A percentile compares a stretch with the other conserved stretches of the same genome.
Conservation (phyloP, 139 green algal species). For the Tetraselmis striata region DNA sequence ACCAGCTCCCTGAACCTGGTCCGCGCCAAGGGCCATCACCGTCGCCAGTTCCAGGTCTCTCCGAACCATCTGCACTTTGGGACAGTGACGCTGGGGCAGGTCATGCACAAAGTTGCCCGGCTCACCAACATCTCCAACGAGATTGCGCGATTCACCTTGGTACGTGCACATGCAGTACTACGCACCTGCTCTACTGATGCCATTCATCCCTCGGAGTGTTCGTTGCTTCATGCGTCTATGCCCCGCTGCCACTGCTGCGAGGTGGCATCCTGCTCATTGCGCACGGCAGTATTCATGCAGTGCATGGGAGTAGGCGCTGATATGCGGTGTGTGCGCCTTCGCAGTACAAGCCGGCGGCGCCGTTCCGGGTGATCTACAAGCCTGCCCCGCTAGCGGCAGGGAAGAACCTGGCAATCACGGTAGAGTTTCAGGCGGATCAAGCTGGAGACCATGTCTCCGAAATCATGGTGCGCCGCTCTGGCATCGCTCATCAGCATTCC, state of each 20-base stretch:
- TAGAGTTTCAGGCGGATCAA: slow-evolving; percentile 45
- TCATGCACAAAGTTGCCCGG: slow-evolving; percentile 31
- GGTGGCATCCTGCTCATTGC: no score
- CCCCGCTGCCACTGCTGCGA: no score
- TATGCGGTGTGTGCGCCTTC: background rate
- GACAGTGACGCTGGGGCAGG: slow-evolving; percentile 26
- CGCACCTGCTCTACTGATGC: no score
- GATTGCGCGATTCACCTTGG: slow-evolving; percentile 36
- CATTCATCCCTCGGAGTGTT: no score
- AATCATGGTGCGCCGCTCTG: background rate
- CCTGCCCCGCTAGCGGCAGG: slow-evolving; percentile 42
- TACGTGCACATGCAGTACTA: no score
- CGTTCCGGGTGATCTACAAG: slow-evolving; percentile 45
- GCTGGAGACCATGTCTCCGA: slow-evolving; percentile 22
- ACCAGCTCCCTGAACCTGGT: slow-evolving; percentile 7
- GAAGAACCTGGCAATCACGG: slow-evolving; percentile 42
- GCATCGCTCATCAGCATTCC: no score
- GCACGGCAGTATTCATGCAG: no score
- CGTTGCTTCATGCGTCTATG: no score
- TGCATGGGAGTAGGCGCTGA: no score
- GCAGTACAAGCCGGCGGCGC: slow-evolving; percentile 20
- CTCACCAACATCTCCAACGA: slow-evolving; percentile 49
- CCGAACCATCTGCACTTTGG: slow-evolving; percentile 60
- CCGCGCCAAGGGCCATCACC: slow-evolving; percentile 17
- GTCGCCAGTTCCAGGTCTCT: slow-evolving; percentile 37